phyloP scores from a whole-genome alignment of 2,329 filamentous ascomycete species.

The Zarea fungicola region DNA sequence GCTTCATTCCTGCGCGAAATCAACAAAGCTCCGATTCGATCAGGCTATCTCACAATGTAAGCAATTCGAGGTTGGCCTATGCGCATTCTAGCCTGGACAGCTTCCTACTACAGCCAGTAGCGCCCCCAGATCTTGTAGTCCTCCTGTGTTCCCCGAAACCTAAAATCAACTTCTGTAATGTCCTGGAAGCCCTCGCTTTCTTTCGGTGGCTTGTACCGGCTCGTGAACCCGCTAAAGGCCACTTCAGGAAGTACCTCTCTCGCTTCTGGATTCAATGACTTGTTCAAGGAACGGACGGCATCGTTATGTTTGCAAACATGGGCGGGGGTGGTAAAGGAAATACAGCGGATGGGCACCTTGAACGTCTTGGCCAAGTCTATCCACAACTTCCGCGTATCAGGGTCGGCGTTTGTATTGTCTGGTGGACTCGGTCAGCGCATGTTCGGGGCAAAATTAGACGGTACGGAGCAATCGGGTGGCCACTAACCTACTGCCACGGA shows the following conservation, averaged over 20 bases:
- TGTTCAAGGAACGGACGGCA: conserved; percentile 67
- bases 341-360: conserved; percentile 72
- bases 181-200: conserved; percentile 78
- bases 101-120: conserved; percentile 78
- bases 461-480: conserved; percentile 10
- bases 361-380: conserved; percentile 64
- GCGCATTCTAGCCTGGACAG: too few relatives aligned
- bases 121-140: conserved; percentile 67
- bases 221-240: conserved; percentile 72
- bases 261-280: conserved; percentile 75
- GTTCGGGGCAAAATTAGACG: background rate
- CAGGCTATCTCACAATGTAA: too few relatives aligned
- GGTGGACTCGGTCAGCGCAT: conserved; percentile 11
- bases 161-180: conserved; percentile 69
- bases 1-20: too few relatives aligned
- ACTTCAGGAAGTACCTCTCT: conserved; percentile 67
- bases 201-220: conserved; percentile 67
- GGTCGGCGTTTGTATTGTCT: conserved; percentile 96
- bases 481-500: conserved; percentile 73
- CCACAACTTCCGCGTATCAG: conserved; percentile 74
- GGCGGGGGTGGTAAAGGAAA: conserved; percentile 72
- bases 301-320: conserved; percentile 81
- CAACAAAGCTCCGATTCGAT: too few relatives aligned
- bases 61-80: too few relatives aligned
- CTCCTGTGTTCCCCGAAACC: conserved; percentile 64